Base-by-base conservation (phyloP, 305 asterid species). In the Fraxinus sp. region DNA sequence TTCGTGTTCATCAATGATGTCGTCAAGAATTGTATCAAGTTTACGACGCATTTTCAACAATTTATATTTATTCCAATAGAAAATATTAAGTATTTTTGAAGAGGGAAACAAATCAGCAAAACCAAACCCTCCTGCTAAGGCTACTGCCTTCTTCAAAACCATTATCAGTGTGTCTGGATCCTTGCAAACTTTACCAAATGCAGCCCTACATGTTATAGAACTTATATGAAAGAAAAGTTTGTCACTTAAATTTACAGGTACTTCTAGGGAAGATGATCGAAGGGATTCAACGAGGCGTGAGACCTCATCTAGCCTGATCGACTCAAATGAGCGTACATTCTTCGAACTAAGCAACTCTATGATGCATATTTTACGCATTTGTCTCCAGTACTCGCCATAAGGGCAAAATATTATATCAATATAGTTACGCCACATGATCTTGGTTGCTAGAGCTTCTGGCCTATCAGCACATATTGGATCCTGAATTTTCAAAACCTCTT, bases 21-120 rank as follows among this genome's bases (percentile, higher is more conserved):
- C 9, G 2, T 39, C 79, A 37, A 75, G 62, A 75, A 75, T 41
- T 32, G 13, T 18, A 8, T 75, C 79, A 9, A 39, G 2, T 41
- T n/a, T 75, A 36, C 18, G 79, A 49, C 6, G 79, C 28, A 20
- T 37, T n/a, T 20, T 39, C 44, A 18, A 44, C 57, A 75, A 7
- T 39, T 24, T 26, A 16, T 26, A 11, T 28, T 75, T 75, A 6
- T 7, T 37, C 59, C 62, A 44, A 7, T 36, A 39, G 35, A 75
- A 4, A 2, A 26, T 13, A 37, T 75, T 13, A 37, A 75, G 35
- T 26, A 75, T 18, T 35, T 41, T 75, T 2, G 52, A 24, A 8
- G 79, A 75, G 30, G 79, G 79, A 49, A 37, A 75, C 3, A 75
- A 30, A 39, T 75, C 79, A 75, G n/a, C 35, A 26, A 75, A n/a